Conservation (phyloP, 2,329 filamentous ascomycete species). For the Arthrobotrys iridis region DNA sequence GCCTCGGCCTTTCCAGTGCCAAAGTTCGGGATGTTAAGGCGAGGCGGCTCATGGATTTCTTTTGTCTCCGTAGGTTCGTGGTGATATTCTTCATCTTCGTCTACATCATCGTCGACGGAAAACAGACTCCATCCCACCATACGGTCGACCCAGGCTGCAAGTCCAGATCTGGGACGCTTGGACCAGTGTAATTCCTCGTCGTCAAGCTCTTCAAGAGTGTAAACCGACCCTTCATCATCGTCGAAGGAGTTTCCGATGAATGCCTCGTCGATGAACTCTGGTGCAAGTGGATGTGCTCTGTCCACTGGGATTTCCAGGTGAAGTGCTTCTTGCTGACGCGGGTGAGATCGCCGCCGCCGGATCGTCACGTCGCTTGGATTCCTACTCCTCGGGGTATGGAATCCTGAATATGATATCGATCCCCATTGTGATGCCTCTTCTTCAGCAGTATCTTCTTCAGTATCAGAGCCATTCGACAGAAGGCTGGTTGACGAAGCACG, state of each 20-base stretch:
- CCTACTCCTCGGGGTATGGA: background rate
- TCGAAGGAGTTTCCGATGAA: conserved; percentile 63
- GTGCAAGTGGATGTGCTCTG: conserved; percentile 65
- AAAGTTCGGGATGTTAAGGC: conserved; percentile 32
- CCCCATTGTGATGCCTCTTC: conserved; percentile 10
- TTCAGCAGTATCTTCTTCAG: conserved; percentile 59
- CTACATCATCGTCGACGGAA: conserved; percentile 48
- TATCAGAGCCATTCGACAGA: conserved; percentile 67
- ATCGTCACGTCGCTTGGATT: background rate
- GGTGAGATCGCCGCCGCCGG: conserved; percentile 4
- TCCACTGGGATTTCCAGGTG: conserved; percentile 68
- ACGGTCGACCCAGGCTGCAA: conserved; percentile 51
- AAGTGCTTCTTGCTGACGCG: conserved; percentile 62
- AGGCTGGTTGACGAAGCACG: conserved; percentile 73
- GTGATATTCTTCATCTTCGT: conserved; percentile 54
- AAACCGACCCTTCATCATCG: conserved; percentile 62
- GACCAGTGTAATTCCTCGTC: conserved; percentile 56
- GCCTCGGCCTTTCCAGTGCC: conserved; percentile 59
- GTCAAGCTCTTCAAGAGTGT: conserved; percentile 61
- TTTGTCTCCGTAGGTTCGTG: conserved; percentile 55
- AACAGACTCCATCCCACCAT: conserved; percentile 52
- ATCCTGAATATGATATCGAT: conserved; percentile 28
- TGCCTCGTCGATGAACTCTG: conserved; percentile 64
- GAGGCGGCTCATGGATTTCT: conserved; percentile 20
- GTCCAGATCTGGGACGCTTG: conserved; percentile 57